A percentile compares a stretch with the other conserved stretches of the same genome.
phyloP scores from a whole-genome alignment of 768 basidiomycete species.

The Suillus sp. region DNA sequence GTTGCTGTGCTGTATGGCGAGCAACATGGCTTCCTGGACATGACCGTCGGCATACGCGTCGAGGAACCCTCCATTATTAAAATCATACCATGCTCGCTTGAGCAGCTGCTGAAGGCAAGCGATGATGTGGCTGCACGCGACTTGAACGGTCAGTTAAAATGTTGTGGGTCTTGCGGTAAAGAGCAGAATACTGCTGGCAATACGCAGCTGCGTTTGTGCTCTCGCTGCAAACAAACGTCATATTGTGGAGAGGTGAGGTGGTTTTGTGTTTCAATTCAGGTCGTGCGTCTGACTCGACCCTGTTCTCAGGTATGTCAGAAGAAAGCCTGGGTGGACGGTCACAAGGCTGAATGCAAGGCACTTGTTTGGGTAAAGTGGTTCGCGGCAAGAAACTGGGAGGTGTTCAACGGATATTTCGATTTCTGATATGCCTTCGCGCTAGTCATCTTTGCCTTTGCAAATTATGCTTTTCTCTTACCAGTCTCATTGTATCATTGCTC shows the following conservation, averaged over 20 bases:
- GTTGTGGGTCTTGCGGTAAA: slow-evolving; percentile 3
- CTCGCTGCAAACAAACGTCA: slow-evolving; percentile 1
- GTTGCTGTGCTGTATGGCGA: slow-evolving; percentile 16
- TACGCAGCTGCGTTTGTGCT: slow-evolving; percentile 1
- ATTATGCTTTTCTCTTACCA: neutral
- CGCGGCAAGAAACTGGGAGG: neutral
- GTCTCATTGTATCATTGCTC: neutral
- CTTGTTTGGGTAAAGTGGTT: neutral
- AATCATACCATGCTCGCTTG: slow-evolving; percentile 4
- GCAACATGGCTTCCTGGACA: slow-evolving; percentile 13
- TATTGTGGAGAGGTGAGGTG: slow-evolving; percentile 3
- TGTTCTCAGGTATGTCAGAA: neutral
- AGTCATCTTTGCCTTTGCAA: neutral
- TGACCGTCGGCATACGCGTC: slow-evolving; percentile 9
- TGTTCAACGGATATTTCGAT: neutral
- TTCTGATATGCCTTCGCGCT: neutral
- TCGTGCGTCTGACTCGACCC: neutral
- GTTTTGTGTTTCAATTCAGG: too few species aligned
- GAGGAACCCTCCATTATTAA: slow-evolving; percentile 9
- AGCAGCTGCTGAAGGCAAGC: slow-evolving; percentile 1
- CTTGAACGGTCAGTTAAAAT: neutral
- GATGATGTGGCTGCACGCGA: neutral
- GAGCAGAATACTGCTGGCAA: neutral
- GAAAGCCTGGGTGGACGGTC: neutral
- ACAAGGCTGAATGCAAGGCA: slow-evolving; percentile 1